Base-by-base conservation (phyloP, 1,139 yeast genomes). In the Blastobotrys malaysiensis region DNA sequence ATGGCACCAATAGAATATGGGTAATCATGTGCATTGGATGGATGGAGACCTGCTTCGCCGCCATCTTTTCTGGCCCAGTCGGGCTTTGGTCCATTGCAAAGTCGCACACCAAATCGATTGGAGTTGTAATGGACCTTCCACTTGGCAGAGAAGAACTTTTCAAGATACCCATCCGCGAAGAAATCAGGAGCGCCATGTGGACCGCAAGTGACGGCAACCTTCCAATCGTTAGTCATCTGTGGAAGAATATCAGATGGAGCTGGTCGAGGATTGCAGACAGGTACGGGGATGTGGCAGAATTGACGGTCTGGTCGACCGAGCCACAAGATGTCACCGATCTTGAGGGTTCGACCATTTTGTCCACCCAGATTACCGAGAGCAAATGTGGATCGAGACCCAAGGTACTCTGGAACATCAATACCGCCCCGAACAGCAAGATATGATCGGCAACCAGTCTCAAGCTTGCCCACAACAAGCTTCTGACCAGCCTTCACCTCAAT, bases 81-180 rank as follows among this genome's bases (percentile, higher is more conserved):
- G 7, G 98, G 99, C 70, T 90, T 91, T 56, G 98, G 98, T 50
- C 98, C 99, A 60, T 88, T 83, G 16, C 47, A 48, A 63, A 93
- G 77, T 69, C 98, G 82, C 46, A 93, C 95, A 69, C 98, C 99
- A 71, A 91, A 91, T 71, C 98, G 80, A 73, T 93, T 93, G 45
- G 97, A 90, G 73, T 93, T 93, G 77, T 93, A 93, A 70, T 93
- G 98, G 49, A 91, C 91, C 72, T 90, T 91, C 98, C 98, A 91
- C 59, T 81, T 81, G 52, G 83, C 79, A 5, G 76, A 65, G 68
- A 91, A 89, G 73, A 93, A 90, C 53, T 84, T 86, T 43, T 78
- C 76, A 43, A 89, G 82, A 13, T 88, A 81, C 65, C 87, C 96
- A n/a, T 77, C 72, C 56, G 81, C 79, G 77, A 93, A 91, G 72